Percentiles rank a stretch among this genome's conserved stretches.
Conservation (phyloP, 164 flowering plant genomes). For the Magnolia sinica region DNA sequence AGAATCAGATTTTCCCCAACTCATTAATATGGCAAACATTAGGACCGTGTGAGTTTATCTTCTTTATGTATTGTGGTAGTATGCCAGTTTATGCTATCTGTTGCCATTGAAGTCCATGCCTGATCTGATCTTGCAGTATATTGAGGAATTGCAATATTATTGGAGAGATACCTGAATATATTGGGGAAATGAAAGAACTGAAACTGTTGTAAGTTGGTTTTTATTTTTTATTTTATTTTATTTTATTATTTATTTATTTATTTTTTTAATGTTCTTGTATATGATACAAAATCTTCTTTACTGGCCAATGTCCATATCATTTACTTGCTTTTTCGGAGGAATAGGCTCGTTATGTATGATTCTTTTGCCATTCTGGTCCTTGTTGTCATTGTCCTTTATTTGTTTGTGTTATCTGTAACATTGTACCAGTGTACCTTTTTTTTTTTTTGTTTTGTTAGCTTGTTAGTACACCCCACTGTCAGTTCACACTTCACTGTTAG, state of each 20-base stretch:
- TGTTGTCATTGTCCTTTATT: background rate
- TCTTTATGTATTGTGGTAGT: background rate
- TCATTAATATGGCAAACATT: constrained; percentile 35
- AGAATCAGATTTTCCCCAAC: constrained; percentile 38
- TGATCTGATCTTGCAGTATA: constrained; percentile 25
- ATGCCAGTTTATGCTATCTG: background rate
- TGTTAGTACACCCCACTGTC: too few species aligned
- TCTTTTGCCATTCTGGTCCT: background rate
- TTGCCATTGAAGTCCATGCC: background rate
- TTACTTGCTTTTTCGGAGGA: background rate
- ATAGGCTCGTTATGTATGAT: background rate
- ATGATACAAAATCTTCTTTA: background rate
- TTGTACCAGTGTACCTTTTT: too few species aligned
- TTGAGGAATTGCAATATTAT: constrained; percentile 55
- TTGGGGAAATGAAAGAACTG: constrained; percentile 35
- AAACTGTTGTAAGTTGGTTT: constrained; percentile 41
- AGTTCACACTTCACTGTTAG: constrained; percentile 8
- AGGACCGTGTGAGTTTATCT: constrained; percentile 40
- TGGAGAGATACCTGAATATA: constrained; percentile 51
- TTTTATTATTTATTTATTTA: background rate
- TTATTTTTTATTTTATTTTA: background rate
- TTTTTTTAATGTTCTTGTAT: background rate
- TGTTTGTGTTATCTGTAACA: too few species aligned
- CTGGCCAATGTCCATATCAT: background rate
- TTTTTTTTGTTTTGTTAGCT: too few species aligned